Evolutionary conservation across 2,329 filamentous ascomycete species (phyloP), one percentile per base, ranked within the genome.

Genomic region (Diplocarpon mali): DNA sequence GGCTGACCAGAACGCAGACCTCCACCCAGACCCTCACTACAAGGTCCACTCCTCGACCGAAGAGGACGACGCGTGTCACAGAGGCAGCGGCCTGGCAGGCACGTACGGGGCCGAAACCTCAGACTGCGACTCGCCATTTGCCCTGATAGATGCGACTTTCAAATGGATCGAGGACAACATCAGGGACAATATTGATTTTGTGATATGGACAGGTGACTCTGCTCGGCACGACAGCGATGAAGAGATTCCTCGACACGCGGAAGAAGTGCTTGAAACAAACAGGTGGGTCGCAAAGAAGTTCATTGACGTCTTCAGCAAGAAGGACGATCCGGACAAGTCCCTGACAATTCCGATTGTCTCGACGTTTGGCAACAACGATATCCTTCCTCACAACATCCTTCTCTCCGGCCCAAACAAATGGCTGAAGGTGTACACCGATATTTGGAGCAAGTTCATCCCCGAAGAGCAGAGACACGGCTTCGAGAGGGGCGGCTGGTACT

Each of bases 291-390:
- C 88, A 39, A 67, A 79, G 56, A 86, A 86, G 62, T 86, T 96
- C 63, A 66, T 74, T 38, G 75, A 88, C 15, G 71, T 84, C 9
- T 95, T 95, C 59, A 71, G 73, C 16, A 69, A 70, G 41, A 56
- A 65, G 31, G 69, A 73, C 35, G 68, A 75, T 52, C 70, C 69
- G n/a, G 68, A 69, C 29, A 69, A 75, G 43, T 75, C 77, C 46
- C 73, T 88, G 47, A 64, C 72, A 11, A 74, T 96, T 3, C 90
- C 92, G 3, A 77, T 96, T 27, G 72, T 98, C 15, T 89, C 92
- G 0, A 95, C 82, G 0, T 81, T 95, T 55, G 92, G 92, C 49
- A 98, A 98, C 68, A 98, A 98, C 65, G 92, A 98, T 60, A 89
- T 98, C 47, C 77, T 95, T 48, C 92, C 92, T 1, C 92, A 98